Percentiles rank a stretch among this genome's conserved stretches.
phyloP scores from a whole-genome alignment of 2,329 filamentous ascomycete genomes.

The Colletotrichum costaricense region DNA sequence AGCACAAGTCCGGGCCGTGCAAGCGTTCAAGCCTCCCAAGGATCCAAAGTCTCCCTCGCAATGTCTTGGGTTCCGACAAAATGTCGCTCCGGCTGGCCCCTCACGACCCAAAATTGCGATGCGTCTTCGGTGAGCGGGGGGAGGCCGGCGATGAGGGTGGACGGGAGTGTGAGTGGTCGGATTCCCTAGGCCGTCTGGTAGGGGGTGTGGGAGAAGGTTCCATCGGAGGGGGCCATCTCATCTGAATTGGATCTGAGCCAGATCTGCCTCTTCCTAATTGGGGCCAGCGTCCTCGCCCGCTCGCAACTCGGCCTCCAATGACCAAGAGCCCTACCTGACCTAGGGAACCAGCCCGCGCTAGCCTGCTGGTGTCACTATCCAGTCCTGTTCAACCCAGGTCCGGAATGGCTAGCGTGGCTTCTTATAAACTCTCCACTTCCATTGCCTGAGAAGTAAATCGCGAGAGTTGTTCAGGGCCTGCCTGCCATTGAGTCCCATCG shows the following conservation, averaged over 20 bases:
- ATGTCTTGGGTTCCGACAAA: neutral
- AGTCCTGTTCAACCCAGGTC: neutral
- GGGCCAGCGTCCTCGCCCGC: neutral
- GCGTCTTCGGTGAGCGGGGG: neutral
- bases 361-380: neutral
- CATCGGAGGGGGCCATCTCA: conserved; percentile 9
- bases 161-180: neutral
- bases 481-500: no score
- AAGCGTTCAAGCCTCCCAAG: neutral
- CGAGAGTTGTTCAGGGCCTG: no score
- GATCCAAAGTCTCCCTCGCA: neutral
- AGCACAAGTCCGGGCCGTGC: neutral
- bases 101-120: neutral
- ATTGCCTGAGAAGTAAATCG: no score
- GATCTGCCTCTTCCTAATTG: neutral
- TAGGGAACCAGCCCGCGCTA: neutral
- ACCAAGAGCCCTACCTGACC: neutral
- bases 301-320: neutral
- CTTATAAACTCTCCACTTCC: neutral
- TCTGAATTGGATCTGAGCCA: conserved; percentile 17
- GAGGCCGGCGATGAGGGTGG: neutral
- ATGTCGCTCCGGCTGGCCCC: neutral
- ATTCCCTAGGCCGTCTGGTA: neutral
- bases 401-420: neutral
- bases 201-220: neutral